These are phyloP conservation scores for Mycena citricolor DNA, from an alignment of 1,284 basidiomycete genomes.

Conservation along the genomic window DNA sequence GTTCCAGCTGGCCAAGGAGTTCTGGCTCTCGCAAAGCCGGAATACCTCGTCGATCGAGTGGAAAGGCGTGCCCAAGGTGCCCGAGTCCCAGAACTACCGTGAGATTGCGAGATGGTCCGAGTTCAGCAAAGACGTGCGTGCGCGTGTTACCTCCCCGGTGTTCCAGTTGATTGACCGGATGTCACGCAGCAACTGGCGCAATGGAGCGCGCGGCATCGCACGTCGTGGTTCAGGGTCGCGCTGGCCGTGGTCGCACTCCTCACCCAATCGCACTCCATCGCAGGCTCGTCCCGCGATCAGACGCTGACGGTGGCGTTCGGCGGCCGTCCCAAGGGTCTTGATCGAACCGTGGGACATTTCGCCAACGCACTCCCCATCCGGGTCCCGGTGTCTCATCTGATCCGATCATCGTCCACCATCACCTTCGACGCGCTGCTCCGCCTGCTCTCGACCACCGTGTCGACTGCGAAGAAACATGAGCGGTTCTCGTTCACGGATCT, in stretches of 20 bases:
- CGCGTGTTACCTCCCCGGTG: background rate
- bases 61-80: too few species aligned
- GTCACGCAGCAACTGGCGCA: background rate
- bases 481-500: background rate
- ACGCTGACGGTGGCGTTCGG: background rate
- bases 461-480: background rate
- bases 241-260: background rate
- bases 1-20: too few species aligned
- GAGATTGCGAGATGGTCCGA: background rate
- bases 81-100: too few species aligned
- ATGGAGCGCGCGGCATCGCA: background rate
- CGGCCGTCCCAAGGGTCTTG: background rate
- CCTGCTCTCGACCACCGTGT: background rate
- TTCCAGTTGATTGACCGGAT: background rate
- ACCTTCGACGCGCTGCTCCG: background rate
- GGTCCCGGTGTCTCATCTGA: background rate
- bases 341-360: background rate
- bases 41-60: too few species aligned
- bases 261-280: background rate
- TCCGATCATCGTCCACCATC: background rate
- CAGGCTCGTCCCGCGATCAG: too few species aligned
- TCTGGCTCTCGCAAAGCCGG: too few species aligned
- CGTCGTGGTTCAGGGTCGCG: conserved; percentile 1
- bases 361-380: background rate
- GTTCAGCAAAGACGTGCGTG: background rate